Evolutionary conservation across 441 rosid genomes (phyloP), one percentile per base, ranked within the genome.

Genomic region (Rhodomyrtus psidioides): DNA sequence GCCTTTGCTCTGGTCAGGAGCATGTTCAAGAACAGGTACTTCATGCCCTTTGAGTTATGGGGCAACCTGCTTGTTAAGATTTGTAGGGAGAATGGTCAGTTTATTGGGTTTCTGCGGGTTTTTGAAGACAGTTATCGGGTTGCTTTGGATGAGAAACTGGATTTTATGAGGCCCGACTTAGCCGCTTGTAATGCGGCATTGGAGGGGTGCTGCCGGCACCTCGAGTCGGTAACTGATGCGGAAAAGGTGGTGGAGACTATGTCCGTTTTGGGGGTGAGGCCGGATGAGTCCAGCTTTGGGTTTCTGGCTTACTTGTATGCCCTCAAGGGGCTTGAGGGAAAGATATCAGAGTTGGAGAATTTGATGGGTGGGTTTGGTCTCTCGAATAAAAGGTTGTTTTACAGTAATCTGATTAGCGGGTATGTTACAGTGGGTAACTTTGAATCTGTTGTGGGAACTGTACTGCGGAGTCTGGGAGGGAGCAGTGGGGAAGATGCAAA

Each of bases 1-100:
- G 98, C 98, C 30, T 95, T 96, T 93, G 95, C 99, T 70, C 89
- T 96, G 60, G 88, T 95, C 55, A 92, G 91, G 76, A 92, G 93
- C 86, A 93, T 97, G 97, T 89, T 97, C 83, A 93, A 91, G 84
- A 94, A 93, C 92, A 94, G 98, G 92, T 93, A 88, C 89, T 96
- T 96, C 87, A 85, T 95, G 92, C 98, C 99, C 57, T 95, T 95
- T 89, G 89, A 84, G 49, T 88, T 93, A 84, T 97, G 99, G 99
- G 98, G 98, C 86, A 86, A 85, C 87, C 83, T 91, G 62, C 83
- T 97, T 24, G 90, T 92, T 82, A 97, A 94, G 62, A 91, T 92
- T 84, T 88, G 96, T 62, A 87, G 92, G 49, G 91, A 89, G 58
- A 92, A 88, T 84, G 91, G 93, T 19, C 87, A 85, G 17, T 87